Conservation (phyloP, 805 yeast species). For the Candida parachauliodes region DNA sequence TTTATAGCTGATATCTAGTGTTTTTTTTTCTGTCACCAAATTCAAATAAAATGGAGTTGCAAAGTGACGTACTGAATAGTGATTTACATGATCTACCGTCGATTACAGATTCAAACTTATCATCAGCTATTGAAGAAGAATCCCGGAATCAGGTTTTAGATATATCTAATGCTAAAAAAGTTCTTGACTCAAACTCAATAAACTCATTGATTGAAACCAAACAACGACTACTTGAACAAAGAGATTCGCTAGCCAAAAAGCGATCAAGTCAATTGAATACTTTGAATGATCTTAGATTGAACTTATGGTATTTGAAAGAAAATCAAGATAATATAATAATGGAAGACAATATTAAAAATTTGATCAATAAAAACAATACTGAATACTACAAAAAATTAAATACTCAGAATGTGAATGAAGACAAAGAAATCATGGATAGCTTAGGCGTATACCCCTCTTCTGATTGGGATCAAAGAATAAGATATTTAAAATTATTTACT, state of each 20-base stretch:
- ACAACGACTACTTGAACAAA: slow-evolving; percentile 3
- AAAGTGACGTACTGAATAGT: not conserved
- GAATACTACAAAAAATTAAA: slow-evolving; percentile 9
- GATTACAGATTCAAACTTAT: not conserved
- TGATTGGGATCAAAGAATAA: slow-evolving; percentile 27
- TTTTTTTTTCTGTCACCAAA: slow-evolving; percentile 1
- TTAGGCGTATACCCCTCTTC: slow-evolving; percentile 34
- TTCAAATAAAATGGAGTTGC: not conserved
- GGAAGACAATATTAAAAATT: slow-evolving; percentile 13
- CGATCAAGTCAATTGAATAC: slow-evolving; percentile 3
- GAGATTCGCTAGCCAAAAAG: slow-evolving; percentile 4
- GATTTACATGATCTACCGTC: slow-evolving; percentile 2
- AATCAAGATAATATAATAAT: slow-evolving; percentile 12
- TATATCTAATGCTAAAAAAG: not conserved
- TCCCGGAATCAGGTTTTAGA: not conserved
- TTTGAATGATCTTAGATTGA: slow-evolving; percentile 8
- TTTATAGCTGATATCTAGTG: not conserved
- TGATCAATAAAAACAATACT: slow-evolving; percentile 19
- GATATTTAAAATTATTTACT: slow-evolving; percentile 22
- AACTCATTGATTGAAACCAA: slow-evolving; percentile 5
- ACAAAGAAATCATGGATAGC: slow-evolving; percentile 18
- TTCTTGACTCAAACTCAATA: not conserved
- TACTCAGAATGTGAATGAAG: slow-evolving; percentile 14
- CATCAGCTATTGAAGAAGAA: not conserved
- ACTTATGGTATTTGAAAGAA: slow-evolving; percentile 11